Evolutionary conservation across 2,329 filamentous ascomycete species (phyloP), one percentile per base, ranked within the genome.

Genomic region (Ophiostoma angusticollis): DNA sequence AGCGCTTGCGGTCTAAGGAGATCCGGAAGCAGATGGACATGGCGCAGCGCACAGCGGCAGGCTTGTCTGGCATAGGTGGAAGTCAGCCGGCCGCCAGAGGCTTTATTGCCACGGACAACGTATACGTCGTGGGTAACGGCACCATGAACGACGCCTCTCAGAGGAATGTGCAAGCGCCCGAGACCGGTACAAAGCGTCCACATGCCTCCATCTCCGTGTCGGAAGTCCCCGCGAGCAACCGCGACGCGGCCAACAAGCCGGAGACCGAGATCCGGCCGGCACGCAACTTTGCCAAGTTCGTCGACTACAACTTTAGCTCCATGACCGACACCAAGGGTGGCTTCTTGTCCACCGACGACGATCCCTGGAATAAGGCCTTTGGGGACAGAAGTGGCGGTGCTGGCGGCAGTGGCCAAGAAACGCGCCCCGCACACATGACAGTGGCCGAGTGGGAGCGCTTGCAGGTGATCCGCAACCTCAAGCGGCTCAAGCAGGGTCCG

Each of bases 321-420:
- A 96, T 98, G 86, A 93, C 81, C 6, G 91, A 98, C 58, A 96
- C 89, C 1, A 95, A 95, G 55, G 91, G 91, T 45, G 91, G 91
- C 1, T 98, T 98, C 59, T 61, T 98, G 47, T 83, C 80, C n/a
- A 72, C 74, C 1, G 83, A 89, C 45, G 91, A 98, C 54, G 91
- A 98, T 58, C 91, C 91, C 1, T 76, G 80, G 55, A 94, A 94
- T 55, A 80, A 80, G 49, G 84, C 80, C 8, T 67, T 89, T 51
- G 56, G 74, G 57, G 34, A 31, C n/a, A n/a, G n/a, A n/a, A n/a
- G n/a, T 6, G 35, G 24, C 5, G 8, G 60, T 42, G 41, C 62
- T 47, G 58, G 70, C 37, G 60, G 47, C 49, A 13, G 55, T 44
- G 40, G 44, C 47, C 18, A 54, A 7, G 58, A 58, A 4, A 68